Base-by-base conservation (phyloP, 1,139 yeast genomes). In the Petasospora fabianii region DNA sequence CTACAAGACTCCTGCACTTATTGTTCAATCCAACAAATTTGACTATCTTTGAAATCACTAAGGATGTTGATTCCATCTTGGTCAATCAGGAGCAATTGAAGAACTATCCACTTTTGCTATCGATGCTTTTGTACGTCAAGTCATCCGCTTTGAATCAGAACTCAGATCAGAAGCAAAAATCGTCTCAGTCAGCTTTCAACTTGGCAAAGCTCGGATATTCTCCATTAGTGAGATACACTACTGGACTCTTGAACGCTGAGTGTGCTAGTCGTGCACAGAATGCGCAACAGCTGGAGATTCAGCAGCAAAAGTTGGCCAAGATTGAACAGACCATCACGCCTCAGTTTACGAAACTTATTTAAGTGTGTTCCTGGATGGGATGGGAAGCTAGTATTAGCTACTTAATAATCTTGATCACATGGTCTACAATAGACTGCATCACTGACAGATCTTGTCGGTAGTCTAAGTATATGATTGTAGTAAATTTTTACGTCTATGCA, bases 141-240 rank as follows among this genome's bases (percentile, higher is more conserved):
- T 51, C 57, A 4, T 30, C 24, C 5, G 48, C 56, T 2, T 27
- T 50, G 24, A 51, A 51, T 38, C 36, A 50, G 14, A 52, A 52
- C 31, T 53, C 56, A 2, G 55, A 53, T 34, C 49, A 53, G 34
- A 53, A 46, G 24, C 58, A 54, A 36, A 53, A 54, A 36, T 43
- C 52, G 1, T 54, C 58, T 5, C 57, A 54, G 30, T 19, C 47
- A 6, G 43, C 53, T 1, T 54, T 53, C 36, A 54, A 52, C 32
- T 19, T 51, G 20, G 48, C 56, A 5, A 54, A 53, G 32, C 36
- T 48, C 28, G 56, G 56, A 2, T 43, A 47, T 28, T 46, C 44
- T 8, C 50, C 53, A 8, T 26, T 54, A 21, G 17, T 54, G 9
- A 44, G 58, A 36, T 54, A 48, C 27, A 39, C 47, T 12, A 34